Base-by-base conservation (phyloP, 768 basidiomycete species). In the Lepiota brunneoincarnata region DNA sequence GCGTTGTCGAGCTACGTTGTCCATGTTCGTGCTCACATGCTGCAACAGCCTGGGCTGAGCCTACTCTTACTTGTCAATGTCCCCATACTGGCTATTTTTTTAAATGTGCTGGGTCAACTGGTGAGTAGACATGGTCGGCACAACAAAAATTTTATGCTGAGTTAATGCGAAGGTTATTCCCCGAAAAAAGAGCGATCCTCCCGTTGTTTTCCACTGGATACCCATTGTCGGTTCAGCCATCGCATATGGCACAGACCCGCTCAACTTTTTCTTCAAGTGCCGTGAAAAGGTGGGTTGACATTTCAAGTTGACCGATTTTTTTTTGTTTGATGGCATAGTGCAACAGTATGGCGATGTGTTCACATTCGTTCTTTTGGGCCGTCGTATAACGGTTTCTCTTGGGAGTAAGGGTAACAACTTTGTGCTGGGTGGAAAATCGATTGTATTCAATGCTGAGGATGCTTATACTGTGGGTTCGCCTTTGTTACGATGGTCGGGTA, bases 371-470 rank as follows among this genome's bases (percentile, higher is more conserved):
- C 73, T 99, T 6, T 72, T 98, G 50, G 97, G 97, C 37, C 84
- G 93, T 57, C 85, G 83, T 48, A 83, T 98, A 60, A 98, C 96
- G 2, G 94, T 95, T 47, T 86, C 92, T 2, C 79, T 98, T 18
- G 91, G 94, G 34, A 77, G 93, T 17, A 90, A 89, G 67, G 97
- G 97, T 18, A 96, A 90, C 70, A 93, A 98, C 73, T 89, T 97
- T 61, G 75, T 98, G 45, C 81, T 98, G 18, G 96, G 97, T 51
- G 97, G 97, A 23, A 97, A 94, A 73, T 85, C 91, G 26, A 85
- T 86, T 1, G 85, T 91, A 21, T 86, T 99, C 57, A 95, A 90
- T 40, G 97, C 97, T 1, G 97, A 99, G 72, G 93, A 94, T 59
- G 97, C 93, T 5, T 99, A 99, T 71, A 94, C 82, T n/a, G 91